Conservation (phyloP, 495 filamentous ascomycete genomes). For the Aspergillus heteromorphus region DNA sequence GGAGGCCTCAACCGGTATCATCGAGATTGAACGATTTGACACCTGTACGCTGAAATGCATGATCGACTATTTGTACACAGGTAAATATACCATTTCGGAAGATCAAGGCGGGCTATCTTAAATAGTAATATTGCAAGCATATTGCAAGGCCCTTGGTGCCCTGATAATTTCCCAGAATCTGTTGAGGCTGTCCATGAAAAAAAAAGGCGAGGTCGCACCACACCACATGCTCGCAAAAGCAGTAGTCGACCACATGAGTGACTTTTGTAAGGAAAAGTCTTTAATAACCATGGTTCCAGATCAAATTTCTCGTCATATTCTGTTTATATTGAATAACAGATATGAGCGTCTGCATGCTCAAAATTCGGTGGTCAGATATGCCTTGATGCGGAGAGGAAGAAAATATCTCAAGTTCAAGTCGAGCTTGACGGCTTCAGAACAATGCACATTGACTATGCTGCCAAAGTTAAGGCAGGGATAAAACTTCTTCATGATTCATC, state of each 20-base stretch:
- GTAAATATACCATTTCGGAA: background rate
- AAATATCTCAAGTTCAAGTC: background rate
- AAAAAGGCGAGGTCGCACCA: background rate
- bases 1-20: background rate
- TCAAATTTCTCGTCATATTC: background rate
- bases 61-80: conserved; percentile 4
- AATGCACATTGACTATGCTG: background rate
- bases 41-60: background rate
- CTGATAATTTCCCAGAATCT: background rate
- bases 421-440: background rate
- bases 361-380: background rate
- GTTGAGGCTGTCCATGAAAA: background rate
- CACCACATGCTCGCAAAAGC: background rate
- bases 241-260: background rate
- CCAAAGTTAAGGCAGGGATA: background rate
- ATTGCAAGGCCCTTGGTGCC: background rate
- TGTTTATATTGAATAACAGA: background rate
- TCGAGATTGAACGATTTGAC: background rate
- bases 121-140: background rate
- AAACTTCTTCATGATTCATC: background rate
- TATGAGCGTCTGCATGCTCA: background rate
- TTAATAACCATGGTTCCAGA: background rate
- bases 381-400: background rate
- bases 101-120: background rate
- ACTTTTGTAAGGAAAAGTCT: background rate